phyloP scores from a whole-genome alignment of 2,329 filamentous ascomycete genomes.

The Alternaria sp. region DNA sequence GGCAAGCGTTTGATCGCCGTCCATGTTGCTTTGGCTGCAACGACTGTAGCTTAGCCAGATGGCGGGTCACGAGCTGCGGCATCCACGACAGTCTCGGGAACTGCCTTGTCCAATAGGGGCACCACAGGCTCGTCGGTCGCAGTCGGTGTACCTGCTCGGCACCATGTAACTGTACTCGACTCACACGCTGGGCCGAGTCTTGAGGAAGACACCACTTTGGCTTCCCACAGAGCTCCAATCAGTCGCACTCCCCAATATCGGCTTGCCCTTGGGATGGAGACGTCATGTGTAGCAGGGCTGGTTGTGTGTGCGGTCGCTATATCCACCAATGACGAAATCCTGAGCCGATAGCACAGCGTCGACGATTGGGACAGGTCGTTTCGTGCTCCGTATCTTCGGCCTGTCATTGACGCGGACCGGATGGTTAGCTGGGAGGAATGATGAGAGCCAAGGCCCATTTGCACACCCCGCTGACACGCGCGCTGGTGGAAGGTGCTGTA shows the following conservation, averaged over 20 bases:
- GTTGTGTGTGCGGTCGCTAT: slow-evolving; percentile 17
- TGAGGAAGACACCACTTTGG: background rate
- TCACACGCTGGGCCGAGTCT: background rate
- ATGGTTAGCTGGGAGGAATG: slow-evolving; percentile 22
- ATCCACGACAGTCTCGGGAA: slow-evolving; percentile 28
- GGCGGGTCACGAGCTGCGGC: slow-evolving; percentile 30
- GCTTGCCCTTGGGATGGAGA: background rate
- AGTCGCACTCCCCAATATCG: background rate
- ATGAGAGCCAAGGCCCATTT: slow-evolving; percentile 35
- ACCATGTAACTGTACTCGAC: slow-evolving; percentile 20
- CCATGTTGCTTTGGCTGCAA: slow-evolving; percentile 35
- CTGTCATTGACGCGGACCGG: slow-evolving; percentile 19
- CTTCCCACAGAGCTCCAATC: background rate
- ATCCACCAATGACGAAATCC: slow-evolving; percentile 23
- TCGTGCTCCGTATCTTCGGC: slow-evolving; percentile 14
- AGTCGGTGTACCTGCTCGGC: slow-evolving; percentile 35
- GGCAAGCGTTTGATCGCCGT: slow-evolving; percentile 50
- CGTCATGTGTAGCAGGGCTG: slow-evolving; percentile 16
- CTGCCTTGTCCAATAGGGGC: slow-evolving; percentile 25
- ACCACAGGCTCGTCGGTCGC: slow-evolving; percentile 8
- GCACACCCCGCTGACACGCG: slow-evolving; percentile 26
- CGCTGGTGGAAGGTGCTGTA: slow-evolving; percentile 8
- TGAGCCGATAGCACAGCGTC: background rate
- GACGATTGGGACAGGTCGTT: background rate
- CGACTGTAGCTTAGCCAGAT: slow-evolving; percentile 32